Base-by-base conservation (phyloP, 2,329 filamentous ascomycete species). In the Volutella citrinella region DNA sequence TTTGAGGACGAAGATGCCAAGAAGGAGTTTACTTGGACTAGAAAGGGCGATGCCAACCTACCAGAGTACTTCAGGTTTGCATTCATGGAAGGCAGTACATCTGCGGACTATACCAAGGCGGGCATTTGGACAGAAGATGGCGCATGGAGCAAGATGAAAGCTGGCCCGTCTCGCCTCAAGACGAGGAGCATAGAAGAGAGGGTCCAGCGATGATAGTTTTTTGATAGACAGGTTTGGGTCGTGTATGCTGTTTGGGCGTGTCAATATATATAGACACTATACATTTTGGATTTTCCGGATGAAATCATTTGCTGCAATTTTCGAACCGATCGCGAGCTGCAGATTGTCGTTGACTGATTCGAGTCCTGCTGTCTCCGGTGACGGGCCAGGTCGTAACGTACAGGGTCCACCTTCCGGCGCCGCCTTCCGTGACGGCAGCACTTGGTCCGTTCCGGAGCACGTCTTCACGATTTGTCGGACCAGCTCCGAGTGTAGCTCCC, bases 51-150 rank as follows among this genome's bases (percentile, higher is more conserved):
- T 7, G 39, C 68, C 10, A 57, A 59, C 5, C 40, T 71, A 32
- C 76, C 80, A 23, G 83, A 89, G 59, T 91, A 88, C 52, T 90
- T 91, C 53, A 67, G 86, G 7, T 91, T 91, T 59, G 84, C 71
- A 3, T 89, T 79, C 52, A 76, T 90, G 70, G 69, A 74, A 31
- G 85, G 84, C 3, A 79, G 75, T 37, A 57, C 57, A 5, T 72
- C 70, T 23, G 80, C 72, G 16, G 86, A 91, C 55, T 91, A 87
- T 52, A 87, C 83, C 11, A 84, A 80, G 60, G 86, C 86, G 0
- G 86, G 84, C 2, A 72, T 69, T 10, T 91, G 86, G 86, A 70
- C 70, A 16, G 60, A 54, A 2, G 71, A 81, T 32, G 77, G 82
- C 2, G 66, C 70, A 20, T 91, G 86, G 86, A 65, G 66, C 26